Evolutionary conservation across 2,329 filamentous ascomycete genomes (phyloP).

Genomic region (Colletotrichum sp.): DNA sequence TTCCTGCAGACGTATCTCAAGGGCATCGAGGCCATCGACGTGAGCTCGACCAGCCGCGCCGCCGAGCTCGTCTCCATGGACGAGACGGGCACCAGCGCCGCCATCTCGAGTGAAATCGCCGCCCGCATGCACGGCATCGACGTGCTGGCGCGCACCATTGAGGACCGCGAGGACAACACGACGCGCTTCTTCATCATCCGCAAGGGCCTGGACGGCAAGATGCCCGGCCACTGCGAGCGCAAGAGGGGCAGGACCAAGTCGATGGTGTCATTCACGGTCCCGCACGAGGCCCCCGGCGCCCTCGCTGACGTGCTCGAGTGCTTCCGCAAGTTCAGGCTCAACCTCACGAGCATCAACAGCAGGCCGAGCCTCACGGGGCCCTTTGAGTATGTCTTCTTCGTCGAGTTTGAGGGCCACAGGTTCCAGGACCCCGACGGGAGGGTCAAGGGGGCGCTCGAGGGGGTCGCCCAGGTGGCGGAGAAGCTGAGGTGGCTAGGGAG

Average conservation of each 20-base stretch:
- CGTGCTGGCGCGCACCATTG: slow-evolving; percentile 71
- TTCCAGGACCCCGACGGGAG: slow-evolving; percentile 56
- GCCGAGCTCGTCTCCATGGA: slow-evolving; percentile 76
- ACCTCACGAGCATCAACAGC: slow-evolving; percentile 90
- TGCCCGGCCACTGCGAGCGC: slow-evolving; percentile 12
- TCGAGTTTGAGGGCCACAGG: slow-evolving; percentile 79
- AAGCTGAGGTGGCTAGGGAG: slow-evolving; percentile 73
- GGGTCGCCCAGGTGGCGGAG: slow-evolving; percentile 62
- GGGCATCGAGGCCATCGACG: slow-evolving; percentile 80
- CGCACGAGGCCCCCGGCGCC: slow-evolving; percentile 79
- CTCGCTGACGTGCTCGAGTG: slow-evolving; percentile 81
- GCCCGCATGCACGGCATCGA: slow-evolving; percentile 71
- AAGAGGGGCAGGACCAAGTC: slow-evolving; percentile 60
- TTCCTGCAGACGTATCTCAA: slow-evolving; percentile 77
- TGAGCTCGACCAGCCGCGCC: slow-evolving; percentile 83
- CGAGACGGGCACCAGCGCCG: slow-evolving; percentile 67
- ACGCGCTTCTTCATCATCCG: slow-evolving; percentile 78
- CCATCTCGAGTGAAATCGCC: slow-evolving; percentile 79
- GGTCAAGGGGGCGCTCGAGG: slow-evolving; percentile 65
- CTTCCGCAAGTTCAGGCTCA: slow-evolving; percentile 75
- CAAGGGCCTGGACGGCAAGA: slow-evolving; percentile 30
- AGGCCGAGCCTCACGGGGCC: slow-evolving; percentile 75
- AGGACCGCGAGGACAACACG: slow-evolving; percentile 78
- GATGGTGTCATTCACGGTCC: slow-evolving; percentile 82
- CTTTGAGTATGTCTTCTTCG: slow-evolving; percentile 95